These are phyloP conservation scores for Jacaranda copaia DNA, from an alignment of 257 asterid species.

Conservation along the genomic window DNA sequence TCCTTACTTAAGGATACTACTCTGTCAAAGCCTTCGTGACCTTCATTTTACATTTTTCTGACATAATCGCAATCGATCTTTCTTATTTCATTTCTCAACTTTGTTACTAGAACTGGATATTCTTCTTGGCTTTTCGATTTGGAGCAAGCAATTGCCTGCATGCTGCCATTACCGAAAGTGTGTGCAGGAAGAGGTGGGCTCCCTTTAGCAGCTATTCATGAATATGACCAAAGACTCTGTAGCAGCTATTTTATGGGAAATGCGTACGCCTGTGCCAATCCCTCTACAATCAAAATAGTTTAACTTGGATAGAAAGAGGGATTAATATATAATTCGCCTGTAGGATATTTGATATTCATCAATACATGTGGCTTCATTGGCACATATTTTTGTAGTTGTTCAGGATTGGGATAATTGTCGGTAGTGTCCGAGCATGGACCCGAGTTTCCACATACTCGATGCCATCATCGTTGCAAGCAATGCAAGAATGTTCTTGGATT, in stretches of 20 bases:
- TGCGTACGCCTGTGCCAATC: constrained; percentile 14
- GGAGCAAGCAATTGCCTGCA: neutral
- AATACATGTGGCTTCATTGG: neutral
- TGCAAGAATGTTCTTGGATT: neutral
- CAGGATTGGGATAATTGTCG: neutral
- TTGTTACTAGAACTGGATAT: neutral
- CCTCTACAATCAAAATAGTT: constrained; percentile 31
- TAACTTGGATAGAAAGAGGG: neutral
- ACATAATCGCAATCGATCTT: neutral
- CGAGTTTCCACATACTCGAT: neutral
- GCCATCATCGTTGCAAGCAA: constrained; percentile 12
- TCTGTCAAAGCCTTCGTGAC: neutral
- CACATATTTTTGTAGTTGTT: neutral
- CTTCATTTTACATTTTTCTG: neutral
- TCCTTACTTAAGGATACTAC: no score
- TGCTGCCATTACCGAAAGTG: neutral
- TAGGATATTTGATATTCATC: no score
- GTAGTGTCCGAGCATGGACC: neutral
- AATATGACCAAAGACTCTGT: neutral
- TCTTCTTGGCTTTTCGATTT: neutral
- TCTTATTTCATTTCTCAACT: neutral
- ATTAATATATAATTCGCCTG: no score
- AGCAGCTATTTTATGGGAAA: constrained; percentile 26
- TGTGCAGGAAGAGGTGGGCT: neutral
- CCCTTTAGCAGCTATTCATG: neutral